Evolutionary conservation across 306 rosid genomes (phyloP).

Genomic region (Castanopsis chinensis): DNA sequence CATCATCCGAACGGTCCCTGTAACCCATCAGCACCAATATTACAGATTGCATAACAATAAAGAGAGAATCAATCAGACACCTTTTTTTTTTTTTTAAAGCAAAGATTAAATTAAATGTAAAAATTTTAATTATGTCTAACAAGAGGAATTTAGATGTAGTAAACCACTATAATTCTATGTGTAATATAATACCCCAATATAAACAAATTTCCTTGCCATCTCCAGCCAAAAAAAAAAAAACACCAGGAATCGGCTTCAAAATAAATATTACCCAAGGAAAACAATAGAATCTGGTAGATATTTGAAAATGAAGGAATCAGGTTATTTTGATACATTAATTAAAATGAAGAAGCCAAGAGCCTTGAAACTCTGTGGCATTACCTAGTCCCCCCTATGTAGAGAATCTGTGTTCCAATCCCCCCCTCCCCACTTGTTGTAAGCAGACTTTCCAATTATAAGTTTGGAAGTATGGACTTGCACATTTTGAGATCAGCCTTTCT

Average conservation of each 20-base stretch:
- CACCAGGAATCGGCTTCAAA: neutral
- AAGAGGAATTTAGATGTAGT: neutral
- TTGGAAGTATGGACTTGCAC: neutral
- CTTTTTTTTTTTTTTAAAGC: neutral
- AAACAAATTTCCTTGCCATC: neutral
- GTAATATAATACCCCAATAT: neutral
- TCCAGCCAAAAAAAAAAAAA: neutral
- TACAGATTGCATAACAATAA: neutral
- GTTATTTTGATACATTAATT: neutral
- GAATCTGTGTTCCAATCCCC: too few relatives aligned
- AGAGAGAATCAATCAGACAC: neutral
- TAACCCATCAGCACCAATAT: conserved; percentile 24
- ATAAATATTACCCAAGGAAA: neutral
- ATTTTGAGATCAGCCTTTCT: neutral
- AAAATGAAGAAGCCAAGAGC: neutral
- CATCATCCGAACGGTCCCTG: conserved; percentile 90
- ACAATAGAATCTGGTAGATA: neutral
- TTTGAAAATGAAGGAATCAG: neutral
- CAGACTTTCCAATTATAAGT: neutral
- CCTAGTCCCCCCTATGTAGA: too few relatives aligned
- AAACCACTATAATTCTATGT: neutral
- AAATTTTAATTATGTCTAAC: neutral
- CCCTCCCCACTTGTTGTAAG: too few relatives aligned
- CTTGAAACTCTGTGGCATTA: too few relatives aligned
- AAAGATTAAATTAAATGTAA: neutral